A percentile compares a stretch with the other conserved stretches of the same genome.
Evolutionary conservation across 73 alveolate species (phyloP).

Genomic region (Paramecium sonneborni): DNA sequence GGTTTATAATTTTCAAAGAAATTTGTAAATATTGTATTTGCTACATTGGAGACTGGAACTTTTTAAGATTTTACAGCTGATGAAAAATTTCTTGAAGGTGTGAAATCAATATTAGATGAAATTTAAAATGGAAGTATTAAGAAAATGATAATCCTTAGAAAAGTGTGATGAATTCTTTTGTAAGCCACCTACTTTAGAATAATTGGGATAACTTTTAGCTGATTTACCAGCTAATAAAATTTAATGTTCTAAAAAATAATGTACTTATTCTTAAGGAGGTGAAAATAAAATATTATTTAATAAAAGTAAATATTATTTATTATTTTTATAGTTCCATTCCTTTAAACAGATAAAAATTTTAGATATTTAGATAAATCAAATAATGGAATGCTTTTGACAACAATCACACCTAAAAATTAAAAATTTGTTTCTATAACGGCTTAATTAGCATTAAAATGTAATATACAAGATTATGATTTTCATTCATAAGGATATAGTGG

Average conservation of each 20-base stretch:
- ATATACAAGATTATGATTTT: slow-evolving; percentile 12
- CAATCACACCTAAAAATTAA: not conserved
- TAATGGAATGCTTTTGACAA: not conserved
- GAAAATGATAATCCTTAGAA: not conserved
- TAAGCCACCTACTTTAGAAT: not conserved
- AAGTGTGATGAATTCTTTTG: slow-evolving; percentile 28
- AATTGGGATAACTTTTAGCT: not conserved
- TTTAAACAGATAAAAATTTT: not conserved
- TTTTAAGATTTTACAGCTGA: not conserved
- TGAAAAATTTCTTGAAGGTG: not conserved
- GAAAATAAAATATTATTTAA: not conserved
- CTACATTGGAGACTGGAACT: slow-evolving; percentile 19
- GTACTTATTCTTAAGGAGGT: not conserved
- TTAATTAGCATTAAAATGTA: not conserved
- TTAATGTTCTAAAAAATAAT: not conserved
- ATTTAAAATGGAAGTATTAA: slow-evolving; percentile 30
- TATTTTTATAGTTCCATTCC: not conserved
- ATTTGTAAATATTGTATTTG: slow-evolving; percentile 13
- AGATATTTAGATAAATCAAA: slow-evolving; percentile 25
- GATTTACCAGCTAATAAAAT: slow-evolving; percentile 3
- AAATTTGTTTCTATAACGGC: slow-evolving; percentile 32
- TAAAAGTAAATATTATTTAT: not conserved
- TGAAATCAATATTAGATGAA: not conserved
- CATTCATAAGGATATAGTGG: slow-evolving; percentile 31
- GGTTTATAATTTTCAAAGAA: not conserved